Percentiles rank a stretch among this genome's conserved stretches.
Conservation (phyloP, 1,284 basidiomycete genomes). For the Cutaneotrichosporon arboriforme region DNA sequence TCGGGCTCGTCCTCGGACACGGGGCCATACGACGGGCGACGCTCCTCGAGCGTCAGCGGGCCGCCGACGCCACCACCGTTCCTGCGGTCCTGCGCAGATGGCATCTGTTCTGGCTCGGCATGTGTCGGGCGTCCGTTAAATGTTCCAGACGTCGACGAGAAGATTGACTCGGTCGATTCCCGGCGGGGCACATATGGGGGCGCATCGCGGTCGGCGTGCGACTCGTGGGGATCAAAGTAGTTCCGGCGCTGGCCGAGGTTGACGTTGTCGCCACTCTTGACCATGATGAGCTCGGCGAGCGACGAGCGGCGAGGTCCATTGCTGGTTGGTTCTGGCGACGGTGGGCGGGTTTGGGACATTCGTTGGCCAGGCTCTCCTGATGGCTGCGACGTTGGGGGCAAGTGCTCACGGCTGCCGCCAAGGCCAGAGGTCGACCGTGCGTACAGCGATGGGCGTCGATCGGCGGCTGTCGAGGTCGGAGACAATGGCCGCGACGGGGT, state of each 20-base stretch:
- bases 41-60: background rate
- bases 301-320: slow-evolving; percentile 26
- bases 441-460: slow-evolving; percentile 21
- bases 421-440: background rate
- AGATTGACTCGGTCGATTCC: slow-evolving; percentile 27
- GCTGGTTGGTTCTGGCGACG: slow-evolving; percentile 23
- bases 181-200: slow-evolving; percentile 18
- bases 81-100: background rate
- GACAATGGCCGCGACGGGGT: slow-evolving; percentile 12
- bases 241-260: slow-evolving; percentile 19
- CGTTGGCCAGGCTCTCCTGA: background rate
- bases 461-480: slow-evolving; percentile 10
- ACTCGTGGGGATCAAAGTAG: background rate
- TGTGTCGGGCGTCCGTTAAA: background rate
- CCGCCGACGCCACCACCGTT: background rate
- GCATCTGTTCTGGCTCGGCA: background rate
- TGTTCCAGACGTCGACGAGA: background rate
- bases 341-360: slow-evolving; percentile 23
- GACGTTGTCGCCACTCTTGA: slow-evolving; percentile 35
- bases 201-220: background rate
- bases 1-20: slow-evolving; percentile 20
- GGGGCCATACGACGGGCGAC: background rate
- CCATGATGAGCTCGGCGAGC: slow-evolving; percentile 39
- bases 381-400: background rate
- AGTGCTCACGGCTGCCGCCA: background rate